Evolutionary conservation across 306 rosid genomes (phyloP), one percentile per base, ranked within the genome.

Genomic region (Prunus kanzakura): DNA sequence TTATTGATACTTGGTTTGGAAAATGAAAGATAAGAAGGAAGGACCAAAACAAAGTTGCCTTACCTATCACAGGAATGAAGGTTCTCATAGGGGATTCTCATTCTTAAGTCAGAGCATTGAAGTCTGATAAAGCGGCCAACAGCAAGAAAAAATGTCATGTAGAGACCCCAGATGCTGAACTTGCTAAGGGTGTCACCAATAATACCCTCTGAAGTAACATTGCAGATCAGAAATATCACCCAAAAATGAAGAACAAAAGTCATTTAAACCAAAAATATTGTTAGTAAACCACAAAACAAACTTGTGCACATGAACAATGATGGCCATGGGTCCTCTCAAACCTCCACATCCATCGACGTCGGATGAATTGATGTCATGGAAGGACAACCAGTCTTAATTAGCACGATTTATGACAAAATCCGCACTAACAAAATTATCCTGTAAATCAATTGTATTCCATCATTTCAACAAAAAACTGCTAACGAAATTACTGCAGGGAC

Each of bases 141-240:
- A 22, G 99, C 99, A 57, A 96, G 93, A 83, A 96, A 97, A 82
- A 92, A 96, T 78, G 99, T 96, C 71, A 96, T 92, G 90, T 96
- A 92, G 78, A 96, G 98, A 82, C 99, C 99, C 99, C 97, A 96
- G 78, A 96, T 96, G 90, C 99, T 96, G 96, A 96, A 96, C 89
- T 96, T 96, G 96, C 98, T 92, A 35, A 96, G 91, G 51, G 98
- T 96, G 84, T 96, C 99, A 57, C 99, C 99, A 57, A 96, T 92
- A 72, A 96, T 92, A 78, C 99, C 99, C 89, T 91, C 99, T 96
- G 93, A 56, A 85, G 73, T 49, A 71, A 23, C 23, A 23, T 23
- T 1, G 23, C 23, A 23, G 23, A 23, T 63, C 66, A 64, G 56
- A 18, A 57, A 41, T 52, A 71, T 63, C 57, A 73, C 19, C 54